Evolutionary conservation across 805 yeast genomes (phyloP).

Genomic region (Scheffersomyces coipomensis): DNA sequence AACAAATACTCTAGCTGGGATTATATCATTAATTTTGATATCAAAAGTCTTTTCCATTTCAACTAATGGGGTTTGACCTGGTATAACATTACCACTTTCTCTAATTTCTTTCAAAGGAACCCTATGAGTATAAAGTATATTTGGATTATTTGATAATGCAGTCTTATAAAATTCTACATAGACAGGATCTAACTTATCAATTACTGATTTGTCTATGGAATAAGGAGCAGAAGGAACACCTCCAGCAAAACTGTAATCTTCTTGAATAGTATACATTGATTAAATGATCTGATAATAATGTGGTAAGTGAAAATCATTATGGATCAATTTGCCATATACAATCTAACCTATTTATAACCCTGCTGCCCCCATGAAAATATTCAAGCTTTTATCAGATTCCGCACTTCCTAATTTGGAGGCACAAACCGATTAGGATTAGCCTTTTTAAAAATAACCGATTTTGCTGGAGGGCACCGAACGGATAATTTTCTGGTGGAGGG

Average conservation of each 20-base stretch:
- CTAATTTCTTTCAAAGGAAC: constrained; percentile 27
- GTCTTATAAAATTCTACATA: constrained; percentile 34
- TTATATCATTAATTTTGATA: constrained; percentile 20
- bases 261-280: constrained; percentile 15
- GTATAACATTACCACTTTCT: constrained; percentile 38
- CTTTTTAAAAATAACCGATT: too few species aligned
- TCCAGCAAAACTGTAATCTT: constrained; percentile 21
- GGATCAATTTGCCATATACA: too few species aligned
- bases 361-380: neutral
- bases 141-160: constrained; percentile 20
- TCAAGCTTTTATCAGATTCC: too few species aligned
- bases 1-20: constrained; percentile 34
- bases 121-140: constrained; percentile 33
- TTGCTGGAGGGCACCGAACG: too few species aligned
- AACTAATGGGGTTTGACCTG: constrained; percentile 36
- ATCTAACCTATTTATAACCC: neutral
- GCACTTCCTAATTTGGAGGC: too few species aligned
- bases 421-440: too few species aligned
- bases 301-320: too few species aligned
- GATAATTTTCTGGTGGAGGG: too few species aligned
- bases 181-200: constrained; percentile 31
- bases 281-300: neutral
- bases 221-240: constrained; percentile 29
- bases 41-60: constrained; percentile 26
- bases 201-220: constrained; percentile 25